Evolutionary conservation across 78 protist species (phyloP).

Genomic region (Cyanophora paradoxa): DNA sequence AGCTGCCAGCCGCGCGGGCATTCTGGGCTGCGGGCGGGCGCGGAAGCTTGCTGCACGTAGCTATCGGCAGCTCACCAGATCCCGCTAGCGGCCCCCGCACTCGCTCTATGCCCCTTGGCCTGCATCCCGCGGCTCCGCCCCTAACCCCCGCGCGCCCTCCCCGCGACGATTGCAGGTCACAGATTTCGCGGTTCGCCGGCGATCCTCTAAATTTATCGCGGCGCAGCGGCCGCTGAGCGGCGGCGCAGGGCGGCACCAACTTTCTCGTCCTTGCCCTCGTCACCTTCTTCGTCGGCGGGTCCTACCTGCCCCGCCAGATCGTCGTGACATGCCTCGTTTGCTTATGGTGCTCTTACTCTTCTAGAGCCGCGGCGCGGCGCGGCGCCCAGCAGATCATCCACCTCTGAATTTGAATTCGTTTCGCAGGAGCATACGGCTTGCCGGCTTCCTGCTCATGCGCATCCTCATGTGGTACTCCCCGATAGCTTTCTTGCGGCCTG

Average conservation of each 20-base stretch:
- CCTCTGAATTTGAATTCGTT: background rate
- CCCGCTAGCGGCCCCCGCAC: too few species aligned
- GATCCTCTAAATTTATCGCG: too few species aligned
- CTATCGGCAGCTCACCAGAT: too few species aligned
- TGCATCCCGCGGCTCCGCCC: too few species aligned
- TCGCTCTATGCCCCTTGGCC: too few species aligned
- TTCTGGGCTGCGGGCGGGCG: too few species aligned
- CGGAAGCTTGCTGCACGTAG: too few species aligned
- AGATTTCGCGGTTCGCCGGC: background rate
- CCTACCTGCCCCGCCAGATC: background rate
- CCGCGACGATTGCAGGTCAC: too few species aligned
- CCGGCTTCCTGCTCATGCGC: background rate
- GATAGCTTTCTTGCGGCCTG: too few species aligned
- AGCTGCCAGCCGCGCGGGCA: too few species aligned
- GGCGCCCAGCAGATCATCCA: background rate
- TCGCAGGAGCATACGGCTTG: background rate
- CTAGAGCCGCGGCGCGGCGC: background rate
- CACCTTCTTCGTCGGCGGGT: background rate
- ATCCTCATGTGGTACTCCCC: too few species aligned
- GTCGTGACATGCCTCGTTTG: background rate
- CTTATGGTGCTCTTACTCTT: background rate
- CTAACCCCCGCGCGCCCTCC: too few species aligned
- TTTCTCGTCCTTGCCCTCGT: background rate
- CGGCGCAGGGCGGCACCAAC: constrained; percentile 4
- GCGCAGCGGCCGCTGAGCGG: background rate